phyloP scores from a whole-genome alignment of 306 rosid genomes.

The Casuarina glauca region DNA sequence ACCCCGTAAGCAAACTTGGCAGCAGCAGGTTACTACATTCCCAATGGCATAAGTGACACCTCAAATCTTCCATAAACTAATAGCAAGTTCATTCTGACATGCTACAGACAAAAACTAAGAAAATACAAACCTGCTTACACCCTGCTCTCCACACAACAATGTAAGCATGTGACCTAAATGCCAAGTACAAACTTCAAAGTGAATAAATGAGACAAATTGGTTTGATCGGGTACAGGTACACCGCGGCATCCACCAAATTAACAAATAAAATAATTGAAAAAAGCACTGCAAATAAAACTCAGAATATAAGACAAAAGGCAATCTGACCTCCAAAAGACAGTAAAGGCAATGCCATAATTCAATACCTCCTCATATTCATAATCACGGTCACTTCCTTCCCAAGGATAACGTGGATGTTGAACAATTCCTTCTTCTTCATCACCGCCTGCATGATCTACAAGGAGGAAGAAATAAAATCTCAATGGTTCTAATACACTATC shows the following conservation, averaged over 20 bases:
- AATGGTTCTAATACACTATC: neutral
- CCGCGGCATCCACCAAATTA: neutral
- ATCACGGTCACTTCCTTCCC: constrained; percentile 94
- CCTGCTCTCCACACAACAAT: neutral
- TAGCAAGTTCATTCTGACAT: neutral
- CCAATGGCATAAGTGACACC: neutral
- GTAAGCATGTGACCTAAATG: neutral
- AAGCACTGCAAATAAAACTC: neutral
- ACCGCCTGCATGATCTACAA: constrained; percentile 58
- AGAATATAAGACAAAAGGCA: neutral
- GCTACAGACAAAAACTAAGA: neutral
- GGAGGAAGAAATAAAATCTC: constrained; percentile 13
- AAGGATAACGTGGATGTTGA: constrained; percentile 59
- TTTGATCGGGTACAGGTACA: neutral
- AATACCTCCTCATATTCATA: constrained; percentile 82
- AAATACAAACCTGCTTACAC: neutral
- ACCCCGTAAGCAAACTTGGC: neutral
- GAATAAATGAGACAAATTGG: neutral
- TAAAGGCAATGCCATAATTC: neutral
- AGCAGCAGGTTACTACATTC: neutral
- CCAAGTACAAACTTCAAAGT: neutral
- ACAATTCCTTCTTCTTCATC: constrained; percentile 56
- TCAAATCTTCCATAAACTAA: constrained; percentile 1
- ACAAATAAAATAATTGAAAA: neutral
- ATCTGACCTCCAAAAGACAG: neutral